A percentile compares a stretch with the other conserved stretches of the same genome.
phyloP scores from a whole-genome alignment of 2,329 filamentous ascomycete genomes.

The Chaetothyriales sp. region DNA sequence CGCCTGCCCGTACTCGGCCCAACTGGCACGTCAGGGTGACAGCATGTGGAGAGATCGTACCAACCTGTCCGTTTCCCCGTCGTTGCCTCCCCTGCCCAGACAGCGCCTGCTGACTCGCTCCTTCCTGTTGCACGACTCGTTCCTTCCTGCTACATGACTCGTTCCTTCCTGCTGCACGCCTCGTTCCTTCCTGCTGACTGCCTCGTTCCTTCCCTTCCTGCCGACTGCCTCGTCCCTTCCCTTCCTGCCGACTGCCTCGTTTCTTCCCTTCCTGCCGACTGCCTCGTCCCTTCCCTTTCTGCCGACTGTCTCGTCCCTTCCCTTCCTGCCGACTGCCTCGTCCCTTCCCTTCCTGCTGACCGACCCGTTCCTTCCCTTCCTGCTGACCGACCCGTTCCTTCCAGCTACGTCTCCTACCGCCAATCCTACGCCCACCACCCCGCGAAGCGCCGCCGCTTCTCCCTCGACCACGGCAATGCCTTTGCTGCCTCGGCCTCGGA shows the following conservation, averaged over 20 bases:
- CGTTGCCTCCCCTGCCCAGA: neutral
- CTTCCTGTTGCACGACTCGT: slow-evolving; percentile 62
- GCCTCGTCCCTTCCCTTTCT: too few species aligned
- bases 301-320: too few species aligned
- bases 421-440: slow-evolving; percentile 97
- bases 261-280: too few species aligned
- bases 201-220: too few species aligned
- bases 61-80: slow-evolving; percentile 58
- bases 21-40: neutral
- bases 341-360: too few species aligned
- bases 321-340: too few species aligned
- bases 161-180: too few species aligned
- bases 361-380: too few species aligned
- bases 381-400: slow-evolving; percentile 23
- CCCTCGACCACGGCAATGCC: slow-evolving; percentile 37
- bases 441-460: slow-evolving; percentile 64
- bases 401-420: slow-evolving; percentile 93
- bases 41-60: slow-evolving; percentile 98
- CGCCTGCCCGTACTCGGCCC: neutral
- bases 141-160: too few species aligned
- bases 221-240: too few species aligned
- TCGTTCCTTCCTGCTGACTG: too few species aligned
- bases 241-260: too few species aligned
- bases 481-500: slow-evolving; percentile 50
- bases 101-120: slow-evolving; percentile 21